A percentile compares a stretch with the other conserved stretches of the same genome.
Conservation (phyloP, 2,329 filamentous ascomycete species). For the Geosmithia flava region DNA sequence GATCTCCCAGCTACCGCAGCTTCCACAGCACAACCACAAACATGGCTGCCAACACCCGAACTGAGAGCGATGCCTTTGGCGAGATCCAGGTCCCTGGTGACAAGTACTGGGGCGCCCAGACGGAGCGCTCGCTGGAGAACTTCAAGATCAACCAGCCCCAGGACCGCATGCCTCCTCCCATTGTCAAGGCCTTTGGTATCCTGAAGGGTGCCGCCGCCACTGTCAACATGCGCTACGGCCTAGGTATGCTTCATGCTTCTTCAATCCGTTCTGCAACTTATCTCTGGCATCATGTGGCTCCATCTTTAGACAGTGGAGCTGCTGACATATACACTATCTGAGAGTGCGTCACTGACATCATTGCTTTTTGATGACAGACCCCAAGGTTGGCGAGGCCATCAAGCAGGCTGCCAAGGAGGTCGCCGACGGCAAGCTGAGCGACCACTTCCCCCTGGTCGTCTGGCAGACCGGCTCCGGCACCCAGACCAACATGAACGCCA, state of each 20-base stretch:
- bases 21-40: slow-evolving; percentile 32
- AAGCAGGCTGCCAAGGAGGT: slow-evolving; percentile 92
- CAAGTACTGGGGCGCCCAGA: slow-evolving; percentile 99
- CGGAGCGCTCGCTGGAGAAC: slow-evolving; percentile 89
- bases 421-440: slow-evolving; percentile 80
- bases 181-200: slow-evolving; percentile 89
- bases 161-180: slow-evolving; percentile 91
- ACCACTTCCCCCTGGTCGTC: slow-evolving; percentile 97
- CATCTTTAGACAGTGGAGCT: too few species aligned
- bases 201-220: slow-evolving; percentile 92
- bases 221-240: slow-evolving; percentile 89
- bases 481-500: slow-evolving; percentile 99
- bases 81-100: slow-evolving; percentile 83
- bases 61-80: slow-evolving; percentile 95
- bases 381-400: slow-evolving; percentile 83
- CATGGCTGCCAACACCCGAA: slow-evolving; percentile 51
- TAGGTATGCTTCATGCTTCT: slow-evolving; percentile 46
- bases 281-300: neutral
- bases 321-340: too few species aligned
- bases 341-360: neutral
- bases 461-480: slow-evolving; percentile 99
- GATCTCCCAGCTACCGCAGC: slow-evolving; percentile 1
- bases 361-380: slow-evolving; percentile 42
- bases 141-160: slow-evolving; percentile 99
- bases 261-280: neutral